Conservation (phyloP, 1,139 yeast genomes). For the Debaryomycetaceae sp. region DNA sequence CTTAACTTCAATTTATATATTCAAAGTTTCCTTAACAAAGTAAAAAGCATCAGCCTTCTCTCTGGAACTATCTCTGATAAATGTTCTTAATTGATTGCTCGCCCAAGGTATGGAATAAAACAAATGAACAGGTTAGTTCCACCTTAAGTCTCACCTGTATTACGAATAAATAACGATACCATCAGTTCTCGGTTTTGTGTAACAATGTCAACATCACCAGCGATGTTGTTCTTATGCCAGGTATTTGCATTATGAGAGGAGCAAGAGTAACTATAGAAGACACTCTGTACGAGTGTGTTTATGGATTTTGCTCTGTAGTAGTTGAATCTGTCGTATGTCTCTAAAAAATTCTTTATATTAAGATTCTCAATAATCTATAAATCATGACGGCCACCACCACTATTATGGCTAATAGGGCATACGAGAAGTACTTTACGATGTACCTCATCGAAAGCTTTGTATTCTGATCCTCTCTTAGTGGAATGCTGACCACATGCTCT, state of each 20-base stretch:
- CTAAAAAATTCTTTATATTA: slow-evolving; percentile 6
- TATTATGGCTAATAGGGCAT: slow-evolving; percentile 18
- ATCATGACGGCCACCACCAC: slow-evolving; percentile 18
- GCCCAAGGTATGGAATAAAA: neutral
- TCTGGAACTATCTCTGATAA: neutral
- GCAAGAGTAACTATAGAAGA: neutral
- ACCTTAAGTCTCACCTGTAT: neutral
- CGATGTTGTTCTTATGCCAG: neutral
- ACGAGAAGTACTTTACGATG: slow-evolving; percentile 19
- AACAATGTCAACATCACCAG: neutral
- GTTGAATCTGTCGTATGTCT: neutral
- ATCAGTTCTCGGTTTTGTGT: neutral
- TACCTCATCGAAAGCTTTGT: slow-evolving; percentile 16
- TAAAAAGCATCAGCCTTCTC: neutral
- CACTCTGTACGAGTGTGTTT: neutral
- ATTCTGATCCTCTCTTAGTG: slow-evolving; percentile 31
- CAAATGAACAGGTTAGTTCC: neutral
- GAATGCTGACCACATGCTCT: slow-evolving; percentile 43
- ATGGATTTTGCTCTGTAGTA: neutral
- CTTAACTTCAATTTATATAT: neutral
- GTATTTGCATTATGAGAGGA: neutral
- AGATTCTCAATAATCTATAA: slow-evolving; percentile 22
- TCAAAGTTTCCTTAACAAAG: neutral
- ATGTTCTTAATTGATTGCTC: neutral
- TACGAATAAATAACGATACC: neutral